These are phyloP conservation scores for Jamesozyma gamospora DNA, from an alignment of 805 yeast genomes.

Conservation along the genomic window DNA sequence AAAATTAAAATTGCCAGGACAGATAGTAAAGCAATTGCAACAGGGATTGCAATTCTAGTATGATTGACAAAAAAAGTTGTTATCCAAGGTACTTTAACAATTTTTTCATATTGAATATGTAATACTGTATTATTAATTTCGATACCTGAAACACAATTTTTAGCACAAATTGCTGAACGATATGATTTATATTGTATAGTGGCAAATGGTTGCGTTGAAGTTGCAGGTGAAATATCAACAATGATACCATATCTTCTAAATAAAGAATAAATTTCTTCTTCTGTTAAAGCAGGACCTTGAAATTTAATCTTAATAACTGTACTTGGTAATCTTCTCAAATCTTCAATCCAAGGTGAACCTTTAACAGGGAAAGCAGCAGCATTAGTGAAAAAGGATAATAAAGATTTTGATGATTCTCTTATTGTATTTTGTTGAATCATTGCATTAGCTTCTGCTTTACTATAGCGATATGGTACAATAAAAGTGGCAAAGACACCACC, in stretches of 20 bases:
- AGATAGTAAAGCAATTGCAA: constrained; percentile 67
- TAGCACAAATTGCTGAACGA: constrained; percentile 73
- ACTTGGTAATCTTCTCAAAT: constrained; percentile 68
- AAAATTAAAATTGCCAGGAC: constrained; percentile 76
- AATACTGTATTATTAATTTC: constrained; percentile 51
- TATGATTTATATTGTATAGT: constrained; percentile 44
- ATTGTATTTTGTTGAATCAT: constrained; percentile 40
- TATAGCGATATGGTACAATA: constrained; percentile 42
- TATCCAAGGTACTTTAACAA: constrained; percentile 42
- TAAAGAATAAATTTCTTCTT: constrained; percentile 61
- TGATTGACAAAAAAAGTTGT: constrained; percentile 58
- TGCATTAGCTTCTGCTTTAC: constrained; percentile 44
- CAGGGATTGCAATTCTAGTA: constrained; percentile 73
- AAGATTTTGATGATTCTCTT: constrained; percentile 30
- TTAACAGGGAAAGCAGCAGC: constrained; percentile 64
- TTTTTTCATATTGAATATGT: constrained; percentile 64
- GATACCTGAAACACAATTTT: constrained; percentile 83
- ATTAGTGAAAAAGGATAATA: constrained; percentile 35
- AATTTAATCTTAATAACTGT: constrained; percentile 52
- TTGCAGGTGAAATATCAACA: constrained; percentile 55
- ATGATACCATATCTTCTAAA: constrained; percentile 85
- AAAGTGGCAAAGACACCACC: constrained; percentile 91
- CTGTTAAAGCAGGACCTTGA: constrained; percentile 74
- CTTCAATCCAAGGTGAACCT: constrained; percentile 96
- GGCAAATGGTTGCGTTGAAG: constrained; percentile 39